These are phyloP conservation scores for Ascochyta lentis DNA, from an alignment of 2,329 filamentous ascomycete species.

Conservation along the genomic window DNA sequence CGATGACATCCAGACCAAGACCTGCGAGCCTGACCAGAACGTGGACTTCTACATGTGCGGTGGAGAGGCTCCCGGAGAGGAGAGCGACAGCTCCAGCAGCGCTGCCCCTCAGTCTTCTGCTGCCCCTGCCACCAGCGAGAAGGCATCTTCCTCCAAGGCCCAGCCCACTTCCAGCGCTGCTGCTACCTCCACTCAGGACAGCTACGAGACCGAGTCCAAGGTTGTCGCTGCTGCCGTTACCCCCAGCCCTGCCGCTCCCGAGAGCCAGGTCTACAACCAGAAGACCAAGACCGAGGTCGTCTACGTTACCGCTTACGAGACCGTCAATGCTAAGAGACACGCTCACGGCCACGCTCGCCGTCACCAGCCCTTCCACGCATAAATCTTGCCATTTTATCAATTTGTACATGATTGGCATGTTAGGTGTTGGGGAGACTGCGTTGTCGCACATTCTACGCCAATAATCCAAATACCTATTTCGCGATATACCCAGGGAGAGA, in stretches of 20 bases:
- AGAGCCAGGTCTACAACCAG: slow-evolving; percentile 9
- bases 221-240: slow-evolving; percentile 35
- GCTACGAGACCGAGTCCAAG: slow-evolving; percentile 22
- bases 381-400: slow-evolving; percentile 22
- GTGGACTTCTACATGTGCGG: slow-evolving; percentile 47
- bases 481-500: slow-evolving; percentile 36
- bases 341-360: slow-evolving; percentile 38
- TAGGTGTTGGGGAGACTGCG: slow-evolving; percentile 27
- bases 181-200: slow-evolving; percentile 15
- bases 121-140: slow-evolving; percentile 20
- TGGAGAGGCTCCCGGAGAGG: slow-evolving; percentile 32
- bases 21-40: slow-evolving; percentile 35
- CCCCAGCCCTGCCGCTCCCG: slow-evolving; percentile 26
- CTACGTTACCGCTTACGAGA: slow-evolving; percentile 42
- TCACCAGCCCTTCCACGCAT: slow-evolving; percentile 45
- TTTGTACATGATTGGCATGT: slow-evolving; percentile 29
- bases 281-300: slow-evolving; percentile 41
- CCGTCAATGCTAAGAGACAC: slow-evolving; percentile 45
- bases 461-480: slow-evolving; percentile 40
- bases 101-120: slow-evolving; percentile 10
- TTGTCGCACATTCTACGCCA: slow-evolving; percentile 30
- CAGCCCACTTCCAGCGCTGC: slow-evolving; percentile 19
- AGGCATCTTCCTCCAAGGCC: slow-evolving; percentile 10
- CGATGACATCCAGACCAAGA: slow-evolving; percentile 44
- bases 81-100: slow-evolving; percentile 14